Evolutionary conservation across 352 stramenopile genomes (phyloP), one percentile per base, ranked within the genome.

Genomic region (Lagenidium sp.): DNA sequence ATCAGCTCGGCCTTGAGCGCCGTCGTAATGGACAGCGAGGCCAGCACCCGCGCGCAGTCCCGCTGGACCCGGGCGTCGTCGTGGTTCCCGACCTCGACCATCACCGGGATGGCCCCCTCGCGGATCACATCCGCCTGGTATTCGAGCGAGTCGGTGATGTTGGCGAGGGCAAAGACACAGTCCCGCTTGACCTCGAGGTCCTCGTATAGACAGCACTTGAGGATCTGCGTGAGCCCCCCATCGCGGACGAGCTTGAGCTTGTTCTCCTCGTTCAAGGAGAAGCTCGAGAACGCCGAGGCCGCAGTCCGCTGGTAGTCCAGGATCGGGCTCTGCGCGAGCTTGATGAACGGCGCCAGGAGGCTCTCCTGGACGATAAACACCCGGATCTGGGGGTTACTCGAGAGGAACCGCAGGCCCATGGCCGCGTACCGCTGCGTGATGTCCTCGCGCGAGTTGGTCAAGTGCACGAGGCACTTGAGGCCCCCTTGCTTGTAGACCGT

Each of bases 321-420:
- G 55, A 97, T 59, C 35, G 81, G 47, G 34, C 83, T 97, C 45
- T 94, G 77, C 16, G 94, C 95, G 19, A 98, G 68, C 36, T 79
- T 80, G 37, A 98, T 60, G 56, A 98, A 98, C 5, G 87, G 83
- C 38, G 82, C 72, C 2, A 97, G 57, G 24, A 96, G 57, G 4
- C 84, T 86, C 51, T 96, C 85, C 38, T 95, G 76, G 10, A 96
- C 78, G 29, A 98, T 94, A 44, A 85, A 75, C 7, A 97, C 79
- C 26, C 94, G 83, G 31, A 98, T 91, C 45, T 97, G 84, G 16
- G 88, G 82, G 60, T 97, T 97, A 11, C 81, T 87, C 16, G 83
- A 86, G 35, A 98, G 64, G 55, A 98, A 98, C 1, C 92, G 86
- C 28, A 98, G 65, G 1, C 89, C 92, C 75, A 98, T 98, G 5